phyloP scores from a whole-genome alignment of 768 basidiomycete genomes.

The Tulasnella sp. region DNA sequence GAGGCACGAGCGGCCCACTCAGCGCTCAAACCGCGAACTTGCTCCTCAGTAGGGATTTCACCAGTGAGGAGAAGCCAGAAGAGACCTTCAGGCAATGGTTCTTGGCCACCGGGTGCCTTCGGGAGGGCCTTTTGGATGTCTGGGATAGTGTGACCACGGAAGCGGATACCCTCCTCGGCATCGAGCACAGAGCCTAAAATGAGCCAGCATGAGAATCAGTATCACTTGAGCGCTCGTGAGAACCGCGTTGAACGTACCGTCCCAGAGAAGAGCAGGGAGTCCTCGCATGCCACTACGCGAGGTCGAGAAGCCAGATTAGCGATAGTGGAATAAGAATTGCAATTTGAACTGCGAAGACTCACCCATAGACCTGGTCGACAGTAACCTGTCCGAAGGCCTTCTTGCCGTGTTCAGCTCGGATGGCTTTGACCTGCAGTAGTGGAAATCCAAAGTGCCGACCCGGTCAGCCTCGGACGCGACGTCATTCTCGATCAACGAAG shows the following conservation, averaged over 20 bases:
- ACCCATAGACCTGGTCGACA: constrained; percentile 92
- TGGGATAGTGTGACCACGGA: constrained; percentile 94
- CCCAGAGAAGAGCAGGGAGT: constrained; percentile 95
- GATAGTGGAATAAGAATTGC: constrained; percentile 11
- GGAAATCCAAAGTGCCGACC: constrained; percentile 1
- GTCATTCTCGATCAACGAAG: constrained; percentile 18
- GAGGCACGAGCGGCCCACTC: constrained; percentile 95
- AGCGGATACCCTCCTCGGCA: constrained; percentile 96
- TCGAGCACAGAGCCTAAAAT: constrained; percentile 80
- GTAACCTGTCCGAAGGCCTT: constrained; percentile 90
- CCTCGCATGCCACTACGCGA: constrained; percentile 76
- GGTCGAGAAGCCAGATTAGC: not conserved
- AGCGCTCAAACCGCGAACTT: constrained; percentile 80
- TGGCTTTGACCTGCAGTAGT: constrained; percentile 68
- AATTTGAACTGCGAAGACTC: constrained; percentile 39
- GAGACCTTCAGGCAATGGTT: constrained; percentile 90
- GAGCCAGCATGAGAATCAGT: not conserved
- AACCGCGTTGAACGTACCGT: constrained; percentile 48
- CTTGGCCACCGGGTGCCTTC: constrained; percentile 83
- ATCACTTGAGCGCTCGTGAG: not conserved
- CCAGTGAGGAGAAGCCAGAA: constrained; percentile 97
- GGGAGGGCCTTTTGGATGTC: constrained; percentile 86
- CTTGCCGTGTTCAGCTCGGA: constrained; percentile 84
- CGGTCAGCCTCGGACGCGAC: constrained; percentile 8
- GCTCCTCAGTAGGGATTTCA: constrained; percentile 88